Percentiles rank a stretch among this genome's conserved stretches.
phyloP scores from a whole-genome alignment of 345 rosid genomes.

The Acer negundo region DNA sequence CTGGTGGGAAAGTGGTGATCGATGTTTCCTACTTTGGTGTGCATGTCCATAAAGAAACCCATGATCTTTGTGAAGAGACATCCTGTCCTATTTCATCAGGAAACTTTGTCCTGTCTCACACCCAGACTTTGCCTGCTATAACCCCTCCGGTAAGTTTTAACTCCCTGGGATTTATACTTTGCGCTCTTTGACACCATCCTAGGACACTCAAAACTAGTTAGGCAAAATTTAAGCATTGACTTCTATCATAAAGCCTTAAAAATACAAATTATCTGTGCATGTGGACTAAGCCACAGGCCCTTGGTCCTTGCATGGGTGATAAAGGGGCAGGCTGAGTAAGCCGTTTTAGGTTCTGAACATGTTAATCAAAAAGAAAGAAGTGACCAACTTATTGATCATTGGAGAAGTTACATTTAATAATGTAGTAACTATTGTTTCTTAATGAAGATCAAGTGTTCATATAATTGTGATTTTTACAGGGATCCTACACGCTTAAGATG shows the following conservation, averaged over 20 bases:
- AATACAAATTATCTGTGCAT: not conserved
- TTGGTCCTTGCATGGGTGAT: not conserved
- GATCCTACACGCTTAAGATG: constrained; percentile 59
- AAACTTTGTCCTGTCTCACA: constrained; percentile 63
- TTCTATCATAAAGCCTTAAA: not conserved
- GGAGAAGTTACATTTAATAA: not conserved
- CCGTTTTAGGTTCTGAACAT: not conserved
- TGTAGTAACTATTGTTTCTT: not conserved
- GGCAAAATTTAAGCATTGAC: not conserved
- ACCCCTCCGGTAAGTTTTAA: constrained; percentile 58
- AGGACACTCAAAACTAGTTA: not conserved
- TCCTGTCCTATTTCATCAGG: constrained; percentile 56
- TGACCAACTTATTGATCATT: not conserved
- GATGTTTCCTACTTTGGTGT: constrained; percentile 47
- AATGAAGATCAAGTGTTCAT: not conserved
- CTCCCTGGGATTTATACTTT: not conserved
- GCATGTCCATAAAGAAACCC: constrained; percentile 56
- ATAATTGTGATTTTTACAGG: constrained; percentile 38
- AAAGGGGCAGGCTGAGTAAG: not conserved
- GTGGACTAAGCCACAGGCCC: not conserved
- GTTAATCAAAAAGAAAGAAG: too few relatives aligned
- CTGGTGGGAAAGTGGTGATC: constrained; percentile 57
- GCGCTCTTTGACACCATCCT: not conserved
- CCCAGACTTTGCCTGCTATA: constrained; percentile 53
- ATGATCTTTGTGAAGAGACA: constrained; percentile 58